Conservation (phyloP, 2,329 filamentous ascomycete species). For the Celoporthe dispersa region DNA sequence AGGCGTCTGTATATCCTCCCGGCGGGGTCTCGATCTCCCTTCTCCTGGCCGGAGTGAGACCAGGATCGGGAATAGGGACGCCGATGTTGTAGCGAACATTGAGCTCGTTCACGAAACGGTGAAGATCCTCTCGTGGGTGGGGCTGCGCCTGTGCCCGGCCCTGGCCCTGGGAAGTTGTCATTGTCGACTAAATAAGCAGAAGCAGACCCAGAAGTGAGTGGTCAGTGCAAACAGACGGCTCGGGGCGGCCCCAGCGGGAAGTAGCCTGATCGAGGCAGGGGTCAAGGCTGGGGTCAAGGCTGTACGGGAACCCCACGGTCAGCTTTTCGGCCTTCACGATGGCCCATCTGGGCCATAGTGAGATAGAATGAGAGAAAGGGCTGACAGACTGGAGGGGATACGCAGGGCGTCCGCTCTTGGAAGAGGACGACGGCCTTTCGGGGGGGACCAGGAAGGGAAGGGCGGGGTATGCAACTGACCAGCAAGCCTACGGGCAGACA, state of each 20-base stretch:
- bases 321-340: background rate
- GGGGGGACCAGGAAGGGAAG: no score
- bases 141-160: background rate
- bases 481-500: background rate
- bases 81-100: conserved; percentile 38
- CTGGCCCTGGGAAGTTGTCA: background rate
- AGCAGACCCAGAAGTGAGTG: background rate
- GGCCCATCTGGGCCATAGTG: background rate
- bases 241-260: conserved; percentile 1
- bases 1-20: conserved; percentile 29
- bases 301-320: background rate
- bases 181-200: background rate
- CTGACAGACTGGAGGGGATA: background rate
- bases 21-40: conserved; percentile 26
- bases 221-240: background rate
- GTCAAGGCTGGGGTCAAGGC: no score
- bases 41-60: conserved; percentile 31
- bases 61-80: conserved; percentile 32
- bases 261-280: background rate
- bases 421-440: background rate
- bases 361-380: background rate
- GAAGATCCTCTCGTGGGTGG: conserved; percentile 17
- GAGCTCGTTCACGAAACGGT: conserved; percentile 32
- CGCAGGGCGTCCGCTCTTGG: background rate
- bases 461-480: background rate